Conservation (phyloP, 2,329 filamentous ascomycete genomes). For the Penicillium psychrosexuale region DNA sequence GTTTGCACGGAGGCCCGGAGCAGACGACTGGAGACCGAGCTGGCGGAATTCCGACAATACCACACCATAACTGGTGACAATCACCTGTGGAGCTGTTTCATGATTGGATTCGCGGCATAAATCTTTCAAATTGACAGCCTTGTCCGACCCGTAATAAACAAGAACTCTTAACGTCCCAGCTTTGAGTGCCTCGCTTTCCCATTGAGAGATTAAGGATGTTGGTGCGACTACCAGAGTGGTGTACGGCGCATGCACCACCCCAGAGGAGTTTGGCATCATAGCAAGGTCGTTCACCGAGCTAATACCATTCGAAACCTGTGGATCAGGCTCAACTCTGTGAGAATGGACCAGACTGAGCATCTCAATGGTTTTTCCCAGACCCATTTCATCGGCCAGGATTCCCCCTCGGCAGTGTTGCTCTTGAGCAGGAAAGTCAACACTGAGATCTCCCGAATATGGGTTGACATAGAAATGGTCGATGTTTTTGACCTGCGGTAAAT, state of each 20-base stretch:
- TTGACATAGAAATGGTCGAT: conserved; percentile 88
- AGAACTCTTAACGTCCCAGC: conserved; percentile 80
- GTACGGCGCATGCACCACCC: conserved; percentile 68
- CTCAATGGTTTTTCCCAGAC: conserved; percentile 95
- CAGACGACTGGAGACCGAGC: conserved; percentile 51
- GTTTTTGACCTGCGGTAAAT: conserved; percentile 62
- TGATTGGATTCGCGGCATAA: conserved; percentile 74
- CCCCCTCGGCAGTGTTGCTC: conserved; percentile 93
- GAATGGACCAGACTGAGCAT: conserved; percentile 93
- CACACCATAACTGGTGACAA: conserved; percentile 93
- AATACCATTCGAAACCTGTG: conserved; percentile 27
- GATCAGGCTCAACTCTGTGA: conserved; percentile 60
- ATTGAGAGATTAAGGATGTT: conserved; percentile 94
- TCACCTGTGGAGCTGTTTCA: conserved; percentile 74
- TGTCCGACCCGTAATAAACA: conserved; percentile 90
- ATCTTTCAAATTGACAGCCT: conserved; percentile 70
- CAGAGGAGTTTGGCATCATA: conserved; percentile 56
- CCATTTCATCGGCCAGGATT: conserved; percentile 94
- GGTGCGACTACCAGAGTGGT: conserved; percentile 95
- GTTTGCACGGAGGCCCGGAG: conserved; percentile 64
- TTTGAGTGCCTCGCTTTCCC: conserved; percentile 92
- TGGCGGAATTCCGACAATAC: conserved; percentile 86
- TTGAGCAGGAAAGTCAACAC: conserved; percentile 84
- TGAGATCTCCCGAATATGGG: conserved; percentile 91
- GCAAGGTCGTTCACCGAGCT: conserved; percentile 60